Evolutionary conservation across 2,329 filamentous ascomycete genomes (phyloP).

Genomic region (Aspergillus sp.): DNA sequence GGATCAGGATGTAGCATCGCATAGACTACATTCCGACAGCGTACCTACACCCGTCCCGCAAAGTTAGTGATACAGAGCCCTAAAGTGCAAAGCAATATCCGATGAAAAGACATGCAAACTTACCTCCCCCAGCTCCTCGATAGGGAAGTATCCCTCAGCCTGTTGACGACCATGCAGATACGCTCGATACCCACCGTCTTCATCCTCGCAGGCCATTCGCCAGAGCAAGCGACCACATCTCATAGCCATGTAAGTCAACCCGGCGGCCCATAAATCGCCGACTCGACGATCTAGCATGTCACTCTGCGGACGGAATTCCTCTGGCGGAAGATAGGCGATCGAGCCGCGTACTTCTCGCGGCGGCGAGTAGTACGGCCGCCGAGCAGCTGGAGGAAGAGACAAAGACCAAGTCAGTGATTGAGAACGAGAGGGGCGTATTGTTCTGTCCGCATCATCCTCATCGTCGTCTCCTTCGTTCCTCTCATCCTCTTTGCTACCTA

Average conservation of each 20-base stretch:
- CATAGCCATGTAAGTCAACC: constrained; percentile 29
- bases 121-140: constrained; percentile 27
- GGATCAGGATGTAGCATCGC: constrained; percentile 30
- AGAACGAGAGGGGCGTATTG: background rate
- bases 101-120: background rate
- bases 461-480: background rate
- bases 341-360: constrained; percentile 56
- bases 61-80: background rate
- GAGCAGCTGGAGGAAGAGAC: constrained; percentile 6
- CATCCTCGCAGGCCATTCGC: constrained; percentile 22
- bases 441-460: constrained; percentile 3
- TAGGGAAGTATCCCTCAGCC: constrained; percentile 25
- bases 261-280: constrained; percentile 31
- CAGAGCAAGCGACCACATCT: constrained; percentile 26
- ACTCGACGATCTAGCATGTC: constrained; percentile 6
- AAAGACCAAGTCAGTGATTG: background rate
- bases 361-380: background rate
- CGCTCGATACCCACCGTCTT: constrained; percentile 26
- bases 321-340: constrained; percentile 81
- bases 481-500: background rate
- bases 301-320: constrained; percentile 39
- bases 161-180: constrained; percentile 20
- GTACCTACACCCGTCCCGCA: constrained; percentile 10
- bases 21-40: constrained; percentile 28
- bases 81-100: background rate